Conservation (phyloP, 164 flowering plant species). For the Umbellularia californica region DNA sequence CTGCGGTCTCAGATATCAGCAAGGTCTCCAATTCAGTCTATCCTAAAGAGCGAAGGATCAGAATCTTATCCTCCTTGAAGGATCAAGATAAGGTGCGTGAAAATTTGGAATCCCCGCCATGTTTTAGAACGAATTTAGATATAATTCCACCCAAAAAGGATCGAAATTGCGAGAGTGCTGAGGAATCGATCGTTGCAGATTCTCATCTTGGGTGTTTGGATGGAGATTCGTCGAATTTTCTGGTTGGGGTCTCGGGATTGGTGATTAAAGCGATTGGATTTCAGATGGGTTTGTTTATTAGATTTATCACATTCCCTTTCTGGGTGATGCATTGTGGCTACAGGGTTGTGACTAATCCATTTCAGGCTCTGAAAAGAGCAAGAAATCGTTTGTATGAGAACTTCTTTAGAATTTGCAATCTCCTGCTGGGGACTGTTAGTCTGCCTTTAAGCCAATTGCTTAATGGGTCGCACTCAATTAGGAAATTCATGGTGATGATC, state of each 20-base stretch:
- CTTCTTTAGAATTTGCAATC: conserved; percentile 18
- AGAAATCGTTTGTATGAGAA: conserved; percentile 20
- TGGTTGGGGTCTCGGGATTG: conserved; percentile 40
- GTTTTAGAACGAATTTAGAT: neutral
- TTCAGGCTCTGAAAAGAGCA: conserved; percentile 20
- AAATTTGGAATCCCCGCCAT: conserved; percentile 1
- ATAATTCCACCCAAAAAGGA: neutral
- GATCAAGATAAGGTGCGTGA: conserved; percentile 6
- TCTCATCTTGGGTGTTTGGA: conserved; percentile 12
- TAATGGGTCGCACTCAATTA: conserved; percentile 24
- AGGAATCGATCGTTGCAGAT: conserved; percentile 14
- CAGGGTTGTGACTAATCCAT: conserved; percentile 46
- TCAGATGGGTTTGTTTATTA: conserved; percentile 40
- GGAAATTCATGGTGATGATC: conserved; percentile 26
- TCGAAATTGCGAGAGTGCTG: conserved; percentile 7
- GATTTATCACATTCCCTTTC: conserved; percentile 45
- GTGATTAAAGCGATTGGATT: conserved; percentile 53
- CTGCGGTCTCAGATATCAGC: conserved; percentile 7
- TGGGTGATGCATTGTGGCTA: conserved; percentile 29
- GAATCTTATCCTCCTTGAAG: conserved; percentile 14
- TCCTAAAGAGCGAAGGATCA: conserved; percentile 8
- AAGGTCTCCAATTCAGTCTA: conserved; percentile 2
- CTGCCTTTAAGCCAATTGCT: conserved; percentile 16
- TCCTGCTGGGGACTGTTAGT: conserved; percentile 14
- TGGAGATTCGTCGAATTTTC: conserved; percentile 28